Percentiles rank a stretch among this genome's conserved stretches.
Conservation (phyloP, 805 yeast species). For the Wickerhamomyces alni region DNA sequence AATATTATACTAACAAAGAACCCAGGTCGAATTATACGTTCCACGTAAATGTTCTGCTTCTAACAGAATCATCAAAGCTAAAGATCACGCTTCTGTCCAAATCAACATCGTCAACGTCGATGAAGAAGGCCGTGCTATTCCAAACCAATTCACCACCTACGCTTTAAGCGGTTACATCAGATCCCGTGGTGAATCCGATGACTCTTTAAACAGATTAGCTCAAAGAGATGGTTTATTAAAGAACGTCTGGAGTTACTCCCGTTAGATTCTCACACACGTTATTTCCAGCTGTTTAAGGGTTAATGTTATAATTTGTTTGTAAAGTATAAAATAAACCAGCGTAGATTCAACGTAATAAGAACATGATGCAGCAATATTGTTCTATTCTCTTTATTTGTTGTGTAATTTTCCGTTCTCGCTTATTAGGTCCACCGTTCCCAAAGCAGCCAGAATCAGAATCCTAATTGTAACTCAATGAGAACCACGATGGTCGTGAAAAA, state of each 20-base stretch:
- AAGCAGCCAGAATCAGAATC: too few relatives aligned
- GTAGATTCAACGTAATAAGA: too few relatives aligned
- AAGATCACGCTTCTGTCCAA: constrained; percentile 99
- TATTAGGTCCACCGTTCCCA: too few relatives aligned
- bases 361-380: too few relatives aligned
- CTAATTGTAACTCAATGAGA: too few relatives aligned
- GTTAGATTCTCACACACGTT: constrained; percentile 41
- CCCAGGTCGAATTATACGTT: constrained; percentile 96
- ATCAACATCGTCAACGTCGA: constrained; percentile 98
- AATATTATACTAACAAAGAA: constrained; percentile 12
- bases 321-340: neutral
- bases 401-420: too few relatives aligned
- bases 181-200: constrained; percentile 99
- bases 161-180: constrained; percentile 97
- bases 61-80: constrained; percentile 99
- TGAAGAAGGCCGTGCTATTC: constrained; percentile 90
- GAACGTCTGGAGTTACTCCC: constrained; percentile 94
- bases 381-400: neutral
- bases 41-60: constrained; percentile 99
- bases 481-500: too few relatives aligned
- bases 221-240: constrained; percentile 97
- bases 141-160: constrained; percentile 88
- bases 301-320: constrained; percentile 15
- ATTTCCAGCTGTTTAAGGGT: neutral
- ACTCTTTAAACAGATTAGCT: constrained; percentile 98